Base-by-base conservation (phyloP, 2,329 filamentous ascomycete species). In the Coccinonectria pachysandricola region DNA sequence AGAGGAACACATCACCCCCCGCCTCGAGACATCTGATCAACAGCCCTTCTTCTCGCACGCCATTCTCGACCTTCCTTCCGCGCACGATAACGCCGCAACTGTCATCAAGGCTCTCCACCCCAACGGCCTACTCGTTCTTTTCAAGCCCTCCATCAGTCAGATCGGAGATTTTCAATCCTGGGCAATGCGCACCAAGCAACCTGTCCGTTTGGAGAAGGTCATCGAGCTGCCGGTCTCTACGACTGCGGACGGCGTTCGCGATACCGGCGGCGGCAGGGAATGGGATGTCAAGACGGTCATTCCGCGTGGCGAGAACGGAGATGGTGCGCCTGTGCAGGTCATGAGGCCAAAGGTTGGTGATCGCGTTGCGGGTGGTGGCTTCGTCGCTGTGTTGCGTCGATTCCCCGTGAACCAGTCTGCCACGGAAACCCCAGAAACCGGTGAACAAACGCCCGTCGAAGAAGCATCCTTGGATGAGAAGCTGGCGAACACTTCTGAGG, bases 141-240 rank as follows among this genome's bases (percentile, higher is more conserved):
- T 86, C 56, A 75, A 74, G 37, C 83, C 83, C 1, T 83, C 75
- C 41, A 74, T 91, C 32, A 86, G 81, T 7, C 83, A 88, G 50
- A 79, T 88, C 29, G 73, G 67, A 20, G 66, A 75, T 5, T 80
- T 77, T 32, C 45, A 52, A 19, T 31, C 44, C 12, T 58, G 55
- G 55, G 28, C 75, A 16, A 65, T 65, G 31, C 54, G 64, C 15
- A 56, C 69, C 8, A 54, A 52, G 3, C 56, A 83, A 27, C 71
- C 71, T 10, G 28, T 68, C 12, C 50, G 64, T 14, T 52, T 75
- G 7, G 74, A 79, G 19, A 65, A 60, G 22, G 69, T 75, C 1
- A 44, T 79, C 10, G 76, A 81, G 49, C 54, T 79, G 36, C 61
- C 62, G 6, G 45, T 51, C 7, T 49, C 54, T 4, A 59, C 55